Evolutionary conservation across 768 basidiomycete genomes (phyloP).

Genomic region (Imleria badia): DNA sequence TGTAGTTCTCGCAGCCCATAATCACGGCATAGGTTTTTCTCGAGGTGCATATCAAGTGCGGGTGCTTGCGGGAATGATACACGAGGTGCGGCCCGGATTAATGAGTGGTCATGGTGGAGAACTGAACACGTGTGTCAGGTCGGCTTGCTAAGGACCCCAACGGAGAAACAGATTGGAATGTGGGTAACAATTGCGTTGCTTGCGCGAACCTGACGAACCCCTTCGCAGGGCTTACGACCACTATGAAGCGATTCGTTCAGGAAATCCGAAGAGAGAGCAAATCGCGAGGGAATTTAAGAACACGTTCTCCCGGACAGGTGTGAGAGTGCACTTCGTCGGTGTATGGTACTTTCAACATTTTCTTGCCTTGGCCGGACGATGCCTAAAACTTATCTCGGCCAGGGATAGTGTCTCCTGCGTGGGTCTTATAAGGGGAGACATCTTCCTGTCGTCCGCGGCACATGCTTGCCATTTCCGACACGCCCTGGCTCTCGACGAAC

Average conservation of each 20-base stretch:
- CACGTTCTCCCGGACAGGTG: constrained; percentile 27
- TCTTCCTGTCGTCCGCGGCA: neutral
- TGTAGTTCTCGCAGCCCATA: neutral
- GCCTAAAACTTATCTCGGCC: neutral
- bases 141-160: constrained; percentile 1
- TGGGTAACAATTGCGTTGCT: too few species aligned
- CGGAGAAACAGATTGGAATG: too few species aligned
- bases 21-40: constrained; percentile 34
- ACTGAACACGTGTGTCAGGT: neutral
- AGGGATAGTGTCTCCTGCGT: constrained; percentile 10
- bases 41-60: constrained; percentile 43
- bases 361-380: too few species aligned
- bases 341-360: neutral
- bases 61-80: constrained; percentile 44
- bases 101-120: too few species aligned
- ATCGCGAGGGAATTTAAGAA: constrained; percentile 36
- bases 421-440: neutral
- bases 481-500: constrained; percentile 5
- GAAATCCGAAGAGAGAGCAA: constrained; percentile 3
- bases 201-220: too few species aligned
- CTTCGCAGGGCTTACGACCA: too few species aligned
- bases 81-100: constrained; percentile 24
- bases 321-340: neutral
- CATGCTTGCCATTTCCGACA: constrained; percentile 5
- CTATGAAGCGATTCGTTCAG: neutral